These are phyloP conservation scores for Cenchrus americanus DNA, from an alignment of 176 grass and related monocot species.

Conservation along the genomic window DNA sequence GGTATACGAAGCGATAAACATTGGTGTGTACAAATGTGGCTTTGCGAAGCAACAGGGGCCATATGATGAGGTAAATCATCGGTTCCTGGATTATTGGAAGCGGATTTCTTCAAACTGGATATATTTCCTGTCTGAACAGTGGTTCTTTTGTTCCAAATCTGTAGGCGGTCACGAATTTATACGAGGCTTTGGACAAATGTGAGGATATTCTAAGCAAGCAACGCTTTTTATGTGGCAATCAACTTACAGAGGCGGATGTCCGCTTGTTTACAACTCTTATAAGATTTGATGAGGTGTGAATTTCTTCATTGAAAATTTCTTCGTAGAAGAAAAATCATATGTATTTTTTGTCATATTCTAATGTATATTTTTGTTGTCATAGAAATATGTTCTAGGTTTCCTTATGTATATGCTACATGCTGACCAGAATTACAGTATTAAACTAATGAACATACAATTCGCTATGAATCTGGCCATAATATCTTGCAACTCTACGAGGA, in stretches of 20 bases:
- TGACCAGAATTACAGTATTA: neutral
- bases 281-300: constrained; percentile 87
- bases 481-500: neutral
- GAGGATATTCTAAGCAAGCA: constrained; percentile 86
- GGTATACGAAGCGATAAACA: constrained; percentile 79
- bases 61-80: constrained; percentile 71
- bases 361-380: neutral
- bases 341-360: neutral
- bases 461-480: neutral
- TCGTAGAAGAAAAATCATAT: neutral
- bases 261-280: constrained; percentile 96
- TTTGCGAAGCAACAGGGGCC: constrained; percentile 89
- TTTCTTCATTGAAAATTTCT: neutral
- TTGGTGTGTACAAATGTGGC: constrained; percentile 89
- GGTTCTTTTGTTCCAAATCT: neutral
- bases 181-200: constrained; percentile 71
- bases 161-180: constrained; percentile 68
- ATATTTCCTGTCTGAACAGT: neutral
- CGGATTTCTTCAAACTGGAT: neutral
- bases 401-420: neutral
- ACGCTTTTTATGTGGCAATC: constrained; percentile 77
- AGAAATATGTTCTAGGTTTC: neutral
- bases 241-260: constrained; percentile 77
- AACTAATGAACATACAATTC: neutral
- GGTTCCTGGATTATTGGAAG: neutral